A percentile compares a stretch with the other conserved stretches of the same genome.
Evolutionary conservation across 768 basidiomycete species (phyloP).

Genomic region (Kwoniella heveanensis): DNA sequence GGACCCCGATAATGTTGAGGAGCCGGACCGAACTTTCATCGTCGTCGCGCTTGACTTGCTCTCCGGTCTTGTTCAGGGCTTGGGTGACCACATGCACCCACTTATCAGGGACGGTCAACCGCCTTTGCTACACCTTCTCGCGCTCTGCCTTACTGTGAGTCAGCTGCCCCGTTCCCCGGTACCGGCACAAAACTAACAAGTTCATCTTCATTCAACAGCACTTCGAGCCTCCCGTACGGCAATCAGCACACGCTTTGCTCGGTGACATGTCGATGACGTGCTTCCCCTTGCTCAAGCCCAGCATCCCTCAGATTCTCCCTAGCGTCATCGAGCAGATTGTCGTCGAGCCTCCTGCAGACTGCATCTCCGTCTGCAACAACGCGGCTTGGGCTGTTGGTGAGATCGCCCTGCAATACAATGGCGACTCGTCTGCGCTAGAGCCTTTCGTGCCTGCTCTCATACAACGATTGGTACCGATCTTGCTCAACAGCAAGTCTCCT

Average conservation of each 20-base stretch:
- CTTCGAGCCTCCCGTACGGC: conserved; percentile 90
- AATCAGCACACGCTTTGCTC: conserved; percentile 96
- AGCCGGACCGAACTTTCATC: conserved; percentile 95
- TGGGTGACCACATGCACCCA: conserved; percentile 74
- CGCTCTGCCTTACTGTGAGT: conserved; percentile 75
- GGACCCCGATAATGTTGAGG: conserved; percentile 78
- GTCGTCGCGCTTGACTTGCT: conserved; percentile 97
- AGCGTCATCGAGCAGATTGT: conserved; percentile 87
- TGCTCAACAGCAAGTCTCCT: conserved; percentile 88
- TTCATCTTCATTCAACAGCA: too few species aligned
- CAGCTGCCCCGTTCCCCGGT: not conserved
- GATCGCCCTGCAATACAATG: conserved; percentile 81
- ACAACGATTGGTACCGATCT: conserved; percentile 84
- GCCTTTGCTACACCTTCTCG: conserved; percentile 75
- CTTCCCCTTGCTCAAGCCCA: conserved; percentile 79
- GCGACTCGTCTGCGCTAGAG: conserved; percentile 60
- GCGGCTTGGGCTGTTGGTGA: conserved; percentile 99
- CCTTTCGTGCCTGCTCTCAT: conserved; percentile 89
- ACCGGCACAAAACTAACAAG: not conserved
- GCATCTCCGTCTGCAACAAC: conserved; percentile 96
- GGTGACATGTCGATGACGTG: conserved; percentile 98
- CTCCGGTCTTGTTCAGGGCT: conserved; percentile 91
- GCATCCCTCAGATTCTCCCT: conserved; percentile 84
- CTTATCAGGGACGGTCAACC: conserved; percentile 73
- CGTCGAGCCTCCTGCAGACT: conserved; percentile 88